phyloP scores from a whole-genome alignment of 257 asterid genomes.

The Fraxinus cuspidata region DNA sequence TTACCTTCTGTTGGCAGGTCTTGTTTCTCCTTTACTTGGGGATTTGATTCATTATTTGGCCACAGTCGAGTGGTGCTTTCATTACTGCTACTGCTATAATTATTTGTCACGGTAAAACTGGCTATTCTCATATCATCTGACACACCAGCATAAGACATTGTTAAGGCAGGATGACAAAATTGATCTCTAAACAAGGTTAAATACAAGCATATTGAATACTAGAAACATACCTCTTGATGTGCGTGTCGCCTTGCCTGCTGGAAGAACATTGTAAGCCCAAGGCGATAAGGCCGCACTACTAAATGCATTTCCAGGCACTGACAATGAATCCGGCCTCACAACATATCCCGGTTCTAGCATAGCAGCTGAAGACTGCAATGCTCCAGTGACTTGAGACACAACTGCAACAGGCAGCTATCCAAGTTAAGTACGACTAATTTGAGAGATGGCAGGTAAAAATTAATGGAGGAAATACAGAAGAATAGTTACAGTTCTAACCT shows the following conservation, averaged over 20 bases:
- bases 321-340: constrained; percentile 45
- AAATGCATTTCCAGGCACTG: constrained; percentile 43
- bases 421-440: constrained; percentile 3
- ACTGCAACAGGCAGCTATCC: constrained; percentile 29
- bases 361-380: constrained; percentile 49
- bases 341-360: constrained; percentile 46
- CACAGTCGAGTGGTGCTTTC: constrained; percentile 53
- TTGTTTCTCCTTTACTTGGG: constrained; percentile 34
- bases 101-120: constrained; percentile 32
- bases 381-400: constrained; percentile 44
- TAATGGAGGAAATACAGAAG: not conserved
- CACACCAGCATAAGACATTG: constrained; percentile 10
- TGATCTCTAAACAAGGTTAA: constrained; percentile 9
- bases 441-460: not conserved
- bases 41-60: constrained; percentile 36
- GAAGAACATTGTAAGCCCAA: constrained; percentile 47
- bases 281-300: constrained; percentile 44
- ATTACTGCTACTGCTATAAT: constrained; percentile 64
- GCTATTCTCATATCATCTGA: constrained; percentile 54
- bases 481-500: constrained; percentile 38
- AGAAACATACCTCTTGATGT: constrained; percentile 48
- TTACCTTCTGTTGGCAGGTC: constrained; percentile 52
- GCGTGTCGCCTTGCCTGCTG: constrained; percentile 39
- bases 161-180: not conserved
- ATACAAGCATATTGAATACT: not conserved